Evolutionary conservation across 225 moss, liverwort and hornwort genomes (phyloP), one percentile per base, ranked within the genome.

Genomic region (Physcomitrium patens): DNA sequence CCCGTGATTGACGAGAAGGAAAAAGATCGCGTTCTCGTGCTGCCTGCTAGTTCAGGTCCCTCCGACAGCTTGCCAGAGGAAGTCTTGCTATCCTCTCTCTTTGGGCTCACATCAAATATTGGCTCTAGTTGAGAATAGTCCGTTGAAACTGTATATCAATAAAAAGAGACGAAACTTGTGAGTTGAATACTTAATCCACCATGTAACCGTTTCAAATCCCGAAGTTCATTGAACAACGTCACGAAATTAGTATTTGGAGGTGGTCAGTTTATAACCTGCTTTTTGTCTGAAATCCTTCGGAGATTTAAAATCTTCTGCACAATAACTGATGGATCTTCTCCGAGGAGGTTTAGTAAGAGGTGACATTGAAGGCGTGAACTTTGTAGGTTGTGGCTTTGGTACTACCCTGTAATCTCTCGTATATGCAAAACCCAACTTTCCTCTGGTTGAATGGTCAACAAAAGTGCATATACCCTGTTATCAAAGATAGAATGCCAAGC

Each of bases 381-480:
- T 81, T 12, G 79, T 70, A 0, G 76, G 69, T 61, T 74, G 79
- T 28, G 85, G 90, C 68, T 59, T 81, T 50, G 90, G 81, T 27
- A 89, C 79, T 64, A 67, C 73, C 27, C 58, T 65, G 61, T 93
- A 90, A 66, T 93, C 94, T 76, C 92, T 90, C 13, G 91, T 86
- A 70, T 91, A 94, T 0, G 87, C 88, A 59, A 97, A 97, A 56
- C 83, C 89, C 47, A 97, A 56, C 79, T 93, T 97, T 44, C 86
- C 89, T 74, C 90, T 90, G 19, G 92, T 92, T 52, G 83, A 81
- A 18, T 86, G 84, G 70, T 94, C 97, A 71, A 94, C 87, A 62
- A 96, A 96, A 28, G 93, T 91, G 77, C 89, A 87, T 65, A 96
- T 77, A 42, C 96, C 93, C 96, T 96, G 90, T 42, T 8, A 9